Conservation (phyloP, 73 alveolate genomes). For the Urostyla sp. region DNA sequence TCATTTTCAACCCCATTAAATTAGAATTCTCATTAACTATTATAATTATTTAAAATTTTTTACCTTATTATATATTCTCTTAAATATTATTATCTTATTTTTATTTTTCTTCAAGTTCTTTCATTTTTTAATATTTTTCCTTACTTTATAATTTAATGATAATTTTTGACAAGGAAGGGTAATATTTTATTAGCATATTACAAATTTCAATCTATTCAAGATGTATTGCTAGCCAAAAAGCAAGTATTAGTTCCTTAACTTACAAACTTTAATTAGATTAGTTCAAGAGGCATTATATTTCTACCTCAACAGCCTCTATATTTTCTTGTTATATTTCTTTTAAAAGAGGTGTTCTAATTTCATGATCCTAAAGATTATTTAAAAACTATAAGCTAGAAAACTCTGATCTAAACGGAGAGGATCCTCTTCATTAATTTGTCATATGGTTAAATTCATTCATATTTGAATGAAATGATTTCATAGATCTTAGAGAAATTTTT, state of each 20-base stretch:
- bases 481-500: too few species aligned
- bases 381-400: too few species aligned
- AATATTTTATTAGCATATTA: background rate
- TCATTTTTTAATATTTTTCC: background rate
- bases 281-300: too few species aligned
- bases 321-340: too few species aligned
- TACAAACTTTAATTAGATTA: too few species aligned
- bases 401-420: too few species aligned
- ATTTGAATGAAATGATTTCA: too few species aligned
- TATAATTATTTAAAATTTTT: background rate
- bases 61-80: background rate
- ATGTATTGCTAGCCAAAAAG: constrained; percentile 58
- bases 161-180: constrained; percentile 10
- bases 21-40: background rate
- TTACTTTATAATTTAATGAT: constrained; percentile 13
- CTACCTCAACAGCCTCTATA: too few species aligned
- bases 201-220: constrained; percentile 15
- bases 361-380: too few species aligned
- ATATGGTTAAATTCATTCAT: too few species aligned
- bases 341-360: too few species aligned
- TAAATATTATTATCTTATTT: background rate
- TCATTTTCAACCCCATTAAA: constrained; percentile 9
- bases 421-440: too few species aligned
- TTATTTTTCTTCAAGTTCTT: background rate
- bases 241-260: constrained; percentile 23